Evolutionary conservation across 805 yeast species (phyloP).

Genomic region (Wickerhamomyces bisporus): DNA sequence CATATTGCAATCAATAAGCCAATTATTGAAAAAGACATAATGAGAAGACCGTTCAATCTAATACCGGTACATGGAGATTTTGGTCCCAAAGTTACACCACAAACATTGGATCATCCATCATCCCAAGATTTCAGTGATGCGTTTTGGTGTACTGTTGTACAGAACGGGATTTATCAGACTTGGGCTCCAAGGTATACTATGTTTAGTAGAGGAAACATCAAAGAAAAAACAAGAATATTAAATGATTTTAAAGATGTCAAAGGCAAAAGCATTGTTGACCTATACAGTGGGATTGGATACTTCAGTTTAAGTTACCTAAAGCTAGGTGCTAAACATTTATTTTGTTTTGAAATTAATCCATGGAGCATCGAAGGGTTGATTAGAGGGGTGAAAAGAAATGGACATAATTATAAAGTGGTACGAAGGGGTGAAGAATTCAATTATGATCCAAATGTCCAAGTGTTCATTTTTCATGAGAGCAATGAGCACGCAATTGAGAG

Average conservation of each 20-base stretch:
- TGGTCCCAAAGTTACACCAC: slow-evolving; percentile 38
- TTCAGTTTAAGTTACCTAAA: slow-evolving; percentile 65
- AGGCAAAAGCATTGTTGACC: slow-evolving; percentile 50
- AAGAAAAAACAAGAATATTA: slow-evolving; percentile 68
- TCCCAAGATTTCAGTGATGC: slow-evolving; percentile 41
- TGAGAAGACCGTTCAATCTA: slow-evolving; percentile 63
- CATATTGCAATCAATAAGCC: slow-evolving; percentile 74
- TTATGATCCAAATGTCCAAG: slow-evolving; percentile 17
- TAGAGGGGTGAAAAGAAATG: slow-evolving; percentile 47
- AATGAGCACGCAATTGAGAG: slow-evolving; percentile 49
- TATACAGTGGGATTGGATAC: slow-evolving; percentile 85
- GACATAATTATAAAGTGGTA: slow-evolving; percentile 34
- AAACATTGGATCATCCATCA: slow-evolving; percentile 32
- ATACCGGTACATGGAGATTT: slow-evolving; percentile 61
- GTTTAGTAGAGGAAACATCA: slow-evolving; percentile 85
- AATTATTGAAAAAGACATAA: slow-evolving; percentile 46
- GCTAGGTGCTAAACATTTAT: slow-evolving; percentile 44
- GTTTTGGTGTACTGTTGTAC: slow-evolving; percentile 68
- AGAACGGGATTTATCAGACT: slow-evolving; percentile 69
- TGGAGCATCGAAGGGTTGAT: slow-evolving; percentile 75
- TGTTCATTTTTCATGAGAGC: slow-evolving; percentile 53
- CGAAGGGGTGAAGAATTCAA: slow-evolving; percentile 27
- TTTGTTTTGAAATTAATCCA: slow-evolving; percentile 82
- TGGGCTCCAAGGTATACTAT: slow-evolving; percentile 87
- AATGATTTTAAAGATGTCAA: slow-evolving; percentile 32